phyloP scores from a whole-genome alignment of 306 rosid genomes.

The Rosa chinensis region DNA sequence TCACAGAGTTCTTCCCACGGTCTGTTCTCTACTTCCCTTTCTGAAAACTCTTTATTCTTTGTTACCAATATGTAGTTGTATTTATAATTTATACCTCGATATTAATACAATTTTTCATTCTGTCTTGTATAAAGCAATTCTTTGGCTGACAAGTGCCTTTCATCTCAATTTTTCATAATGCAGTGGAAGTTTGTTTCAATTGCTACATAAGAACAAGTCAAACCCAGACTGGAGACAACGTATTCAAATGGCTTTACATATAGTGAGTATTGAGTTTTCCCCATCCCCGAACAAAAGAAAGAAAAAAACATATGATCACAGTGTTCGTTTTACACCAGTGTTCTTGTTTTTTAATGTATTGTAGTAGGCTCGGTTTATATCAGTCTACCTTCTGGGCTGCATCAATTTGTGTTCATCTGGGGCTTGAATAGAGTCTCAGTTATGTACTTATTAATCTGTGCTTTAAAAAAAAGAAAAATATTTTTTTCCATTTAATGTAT shows the following conservation, averaged over 20 bases:
- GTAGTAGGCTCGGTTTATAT: background rate
- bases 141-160: conserved; percentile 28
- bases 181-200: conserved; percentile 94
- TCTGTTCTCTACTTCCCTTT: conserved; percentile 34
- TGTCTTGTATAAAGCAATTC: conserved; percentile 2
- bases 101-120: background rate
- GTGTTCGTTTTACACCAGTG: background rate
- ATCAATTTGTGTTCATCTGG: background rate
- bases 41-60: background rate
- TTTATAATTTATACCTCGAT: conserved; percentile 6
- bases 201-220: conserved; percentile 76
- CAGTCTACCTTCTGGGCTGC: background rate
- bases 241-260: conserved; percentile 88
- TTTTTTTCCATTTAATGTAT: background rate
- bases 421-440: background rate
- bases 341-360: background rate
- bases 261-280: conserved; percentile 54
- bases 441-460: background rate
- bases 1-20: conserved; percentile 98
- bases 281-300: background rate
- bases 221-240: conserved; percentile 90
- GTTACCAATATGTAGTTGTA: conserved; percentile 8
- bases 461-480: background rate
- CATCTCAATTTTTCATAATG: conserved; percentile 36
- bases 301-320: background rate